Conservation (phyloP, 306 rosid genomes). For the Vigna angularis region DNA sequence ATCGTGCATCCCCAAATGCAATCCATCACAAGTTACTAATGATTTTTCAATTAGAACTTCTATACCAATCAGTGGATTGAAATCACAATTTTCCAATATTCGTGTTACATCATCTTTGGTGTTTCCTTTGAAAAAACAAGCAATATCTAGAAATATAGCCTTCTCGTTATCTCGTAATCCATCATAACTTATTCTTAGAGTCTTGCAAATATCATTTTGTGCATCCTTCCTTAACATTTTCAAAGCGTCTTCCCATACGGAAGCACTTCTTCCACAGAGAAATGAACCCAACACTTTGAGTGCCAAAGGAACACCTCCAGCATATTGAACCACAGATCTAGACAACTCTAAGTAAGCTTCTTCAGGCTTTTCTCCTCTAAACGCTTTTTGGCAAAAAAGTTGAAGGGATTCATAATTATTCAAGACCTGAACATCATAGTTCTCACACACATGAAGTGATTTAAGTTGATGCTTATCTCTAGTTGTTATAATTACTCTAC, state of each 20-base stretch:
- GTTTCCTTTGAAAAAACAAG: constrained; percentile 48
- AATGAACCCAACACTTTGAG: constrained; percentile 41
- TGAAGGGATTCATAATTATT: constrained; percentile 25
- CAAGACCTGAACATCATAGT: constrained; percentile 21
- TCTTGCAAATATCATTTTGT: constrained; percentile 22
- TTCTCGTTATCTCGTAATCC: constrained; percentile 26
- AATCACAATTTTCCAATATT: constrained; percentile 35
- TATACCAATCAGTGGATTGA: constrained; percentile 30
- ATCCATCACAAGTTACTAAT: constrained; percentile 21
- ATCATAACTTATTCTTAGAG: constrained; percentile 43
- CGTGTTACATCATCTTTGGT: constrained; percentile 24
- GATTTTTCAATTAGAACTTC: constrained; percentile 43
- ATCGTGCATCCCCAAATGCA: constrained; percentile 32
- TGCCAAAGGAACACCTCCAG: constrained; percentile 50
- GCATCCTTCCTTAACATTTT: constrained; percentile 29
- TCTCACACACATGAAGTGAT: background rate
- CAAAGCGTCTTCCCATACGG: constrained; percentile 45
- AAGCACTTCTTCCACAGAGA: constrained; percentile 32
- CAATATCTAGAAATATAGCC: constrained; percentile 46
- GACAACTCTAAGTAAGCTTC: constrained; percentile 29
- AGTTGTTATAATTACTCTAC: constrained; percentile 45
- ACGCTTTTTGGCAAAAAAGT: constrained; percentile 41
- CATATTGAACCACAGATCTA: constrained; percentile 13
- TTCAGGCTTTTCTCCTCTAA: constrained; percentile 15
- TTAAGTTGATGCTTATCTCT: constrained; percentile 40